Evolutionary conservation across 2,329 filamentous ascomycete genomes (phyloP), one percentile per base, ranked within the genome.

Genomic region (Chaetomiaceae sp.): DNA sequence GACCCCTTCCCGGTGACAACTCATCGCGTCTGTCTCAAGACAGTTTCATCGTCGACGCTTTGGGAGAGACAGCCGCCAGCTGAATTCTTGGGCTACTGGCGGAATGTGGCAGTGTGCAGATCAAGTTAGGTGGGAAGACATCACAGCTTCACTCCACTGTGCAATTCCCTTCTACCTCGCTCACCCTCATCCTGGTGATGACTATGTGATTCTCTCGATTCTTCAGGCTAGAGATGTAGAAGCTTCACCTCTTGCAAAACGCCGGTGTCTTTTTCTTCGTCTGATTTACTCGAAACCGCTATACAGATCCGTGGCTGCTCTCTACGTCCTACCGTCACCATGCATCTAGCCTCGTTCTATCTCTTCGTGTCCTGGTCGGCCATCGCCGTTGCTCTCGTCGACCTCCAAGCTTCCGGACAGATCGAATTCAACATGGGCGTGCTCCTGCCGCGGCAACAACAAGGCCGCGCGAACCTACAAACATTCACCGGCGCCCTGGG

Each of bases 401-500:
- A 66, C 38, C 56, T 72, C 53, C 57, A 63, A 31, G 63, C 68
- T 39, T 66, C 71, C 50, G 53, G 73, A 20, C 67, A 63, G 29
- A 62, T 64, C 38, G 68, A 71, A 20, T 72, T 73, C 59, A 64
- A 59, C 34, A 67, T 71, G 63, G 71, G 66, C 1, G 39, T 70
- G 14, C 63, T 67, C 38, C 65, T 69, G 15, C 68, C 72, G 47
- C 65, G 47, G 17, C 36, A 45, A 70, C 65, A 52, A 25, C 31
- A 47, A 70, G 54, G 48, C 67, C 45, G 45, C 53, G 57, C 59
- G 22, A 72, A 76, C 59, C 64, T 78, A 22, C 75, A 76, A 65
- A 53, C 63, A 3, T 78, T 77, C 56, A 59, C 54, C 3, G 70
- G 69, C n/a, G 62, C 66, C 2, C 47, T 78, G 43, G 75, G 73